phyloP scores from a whole-genome alignment of 2,329 filamentous ascomycete species.

The Calonectria fujianensis region DNA sequence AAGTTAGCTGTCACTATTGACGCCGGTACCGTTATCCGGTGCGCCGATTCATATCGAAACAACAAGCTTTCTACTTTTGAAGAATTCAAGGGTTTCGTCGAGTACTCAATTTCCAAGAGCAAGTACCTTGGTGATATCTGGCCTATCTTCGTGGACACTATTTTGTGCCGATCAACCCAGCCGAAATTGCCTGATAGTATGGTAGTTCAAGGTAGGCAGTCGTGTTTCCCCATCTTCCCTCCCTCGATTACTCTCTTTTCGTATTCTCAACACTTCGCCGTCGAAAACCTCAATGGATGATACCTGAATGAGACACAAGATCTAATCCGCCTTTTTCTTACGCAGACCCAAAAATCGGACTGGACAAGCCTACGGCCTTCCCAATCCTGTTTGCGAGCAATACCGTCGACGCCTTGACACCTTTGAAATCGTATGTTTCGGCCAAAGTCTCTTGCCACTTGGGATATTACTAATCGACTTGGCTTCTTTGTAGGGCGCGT shows the following conservation, averaged over 20 bases:
- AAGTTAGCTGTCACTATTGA: conserved; percentile 43
- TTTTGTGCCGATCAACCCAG: conserved; percentile 53
- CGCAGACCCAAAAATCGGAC: conserved; percentile 48
- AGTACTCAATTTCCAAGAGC: conserved; percentile 54
- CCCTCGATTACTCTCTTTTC: neutral
- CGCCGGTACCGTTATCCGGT: conserved; percentile 50
- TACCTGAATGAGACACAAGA: neutral
- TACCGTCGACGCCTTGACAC: conserved; percentile 62
- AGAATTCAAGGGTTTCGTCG: conserved; percentile 51
- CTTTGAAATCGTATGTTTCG: conserved; percentile 57
- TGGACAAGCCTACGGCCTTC: conserved; percentile 55
- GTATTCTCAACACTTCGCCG: neutral
- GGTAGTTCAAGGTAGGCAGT: conserved; percentile 50
- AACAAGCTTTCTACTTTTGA: conserved; percentile 53
- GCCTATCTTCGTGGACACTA: conserved; percentile 52
- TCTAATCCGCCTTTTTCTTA: conserved; percentile 32
- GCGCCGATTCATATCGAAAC: conserved; percentile 55
- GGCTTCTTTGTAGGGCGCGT: conserved; percentile 50
- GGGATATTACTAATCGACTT: conserved; percentile 38
- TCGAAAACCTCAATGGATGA: no score
- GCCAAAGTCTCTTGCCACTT: conserved; percentile 12
- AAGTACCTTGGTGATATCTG: conserved; percentile 58
- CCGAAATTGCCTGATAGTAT: conserved; percentile 57
- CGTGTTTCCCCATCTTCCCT: neutral
- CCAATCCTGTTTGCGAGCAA: conserved; percentile 64